These are phyloP conservation scores for Peniophora sp. DNA, from an alignment of 1,284 basidiomycete genomes.

Conservation along the genomic window DNA sequence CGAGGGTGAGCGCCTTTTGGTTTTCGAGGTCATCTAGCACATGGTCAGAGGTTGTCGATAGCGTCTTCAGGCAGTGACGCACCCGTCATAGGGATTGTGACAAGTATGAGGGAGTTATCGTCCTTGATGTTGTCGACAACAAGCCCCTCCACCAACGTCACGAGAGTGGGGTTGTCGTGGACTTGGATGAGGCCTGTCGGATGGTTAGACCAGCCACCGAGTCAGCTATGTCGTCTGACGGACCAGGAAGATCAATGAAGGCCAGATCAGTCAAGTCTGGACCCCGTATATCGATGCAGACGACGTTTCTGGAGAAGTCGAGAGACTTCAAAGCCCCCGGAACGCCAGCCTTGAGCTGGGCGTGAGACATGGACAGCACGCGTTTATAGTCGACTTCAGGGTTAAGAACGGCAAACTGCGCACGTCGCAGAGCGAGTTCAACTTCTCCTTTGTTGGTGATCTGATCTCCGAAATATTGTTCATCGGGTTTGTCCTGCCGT, in stretches of 20 bases:
- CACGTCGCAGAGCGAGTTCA: slow-evolving; percentile 32
- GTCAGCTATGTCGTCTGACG: not conserved
- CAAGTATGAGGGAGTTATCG: slow-evolving; percentile 31
- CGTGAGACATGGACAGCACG: slow-evolving; percentile 18
- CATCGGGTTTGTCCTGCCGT: slow-evolving; percentile 18
- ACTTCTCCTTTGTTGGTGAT: slow-evolving; percentile 28
- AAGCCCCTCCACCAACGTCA: slow-evolving; percentile 28
- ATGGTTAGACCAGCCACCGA: not conserved
- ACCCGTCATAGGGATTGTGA: slow-evolving; percentile 33
- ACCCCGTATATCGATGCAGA: slow-evolving; percentile 36
- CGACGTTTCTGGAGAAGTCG: slow-evolving; percentile 33
- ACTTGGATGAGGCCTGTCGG: slow-evolving; percentile 26
- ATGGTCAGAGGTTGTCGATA: not conserved
- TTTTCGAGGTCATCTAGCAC: slow-evolving; percentile 57
- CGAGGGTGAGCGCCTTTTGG: slow-evolving; percentile 47
- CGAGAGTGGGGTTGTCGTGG: slow-evolving; percentile 19
- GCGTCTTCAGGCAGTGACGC: slow-evolving; percentile 1
- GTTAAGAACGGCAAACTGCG: slow-evolving; percentile 36
- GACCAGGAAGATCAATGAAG: slow-evolving; percentile 40
- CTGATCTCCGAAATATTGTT: slow-evolving; percentile 26
- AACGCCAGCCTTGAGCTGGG: slow-evolving; percentile 12
- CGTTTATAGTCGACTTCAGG: slow-evolving; percentile 16
- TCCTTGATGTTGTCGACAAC: slow-evolving; percentile 24
- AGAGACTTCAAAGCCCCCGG: slow-evolving; percentile 10
- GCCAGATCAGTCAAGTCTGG: slow-evolving; percentile 35